Evolutionary conservation across 441 rosid genomes (phyloP), one percentile per base, ranked within the genome.

Genomic region (Populus trichocarpa): DNA sequence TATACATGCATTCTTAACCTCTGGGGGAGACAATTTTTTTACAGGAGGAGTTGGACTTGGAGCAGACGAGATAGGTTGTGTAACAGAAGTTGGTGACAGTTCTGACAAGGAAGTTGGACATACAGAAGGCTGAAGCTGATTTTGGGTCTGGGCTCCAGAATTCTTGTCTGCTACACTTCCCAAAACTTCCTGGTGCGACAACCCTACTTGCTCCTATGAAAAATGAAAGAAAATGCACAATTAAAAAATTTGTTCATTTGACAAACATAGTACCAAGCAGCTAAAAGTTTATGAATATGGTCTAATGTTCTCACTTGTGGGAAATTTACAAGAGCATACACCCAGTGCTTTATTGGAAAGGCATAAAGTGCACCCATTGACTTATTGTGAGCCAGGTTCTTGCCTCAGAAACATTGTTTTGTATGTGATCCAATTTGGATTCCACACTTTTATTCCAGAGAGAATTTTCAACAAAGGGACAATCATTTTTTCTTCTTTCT

Each of bases 31-130:
- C 61, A 74, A 57, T 70, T 63, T 85, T 78, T 77, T 84, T 75
- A 80, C 96, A 59, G 77, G 83, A 65, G 75, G 78, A 78, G 88
- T 74, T 73, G 90, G 89, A 86, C 81, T 73, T 67, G 90, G 79
- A 82, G 85, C 91, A 75, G 88, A 69, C 50, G 89, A 81, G 75
- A 85, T 57, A 72, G 87, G 81, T 78, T 86, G 87, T 57, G 88
- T 83, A 77, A 88, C 88, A 73, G 92, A 90, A 84, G 91, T 89
- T 72, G 90, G 88, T 53, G 91, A 87, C 46, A 83, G 71, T 81
- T 89, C 84, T 67, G 86, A 81, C 82, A 85, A 69, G 14, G 83
- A 75, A 73, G 86, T 69, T 61, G 83, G 84, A 80, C 80, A 79
- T 8, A 40, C 50, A 46, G 85, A 85, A 81, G 78, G 70, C 69